phyloP scores from a whole-genome alignment of 139 green algal species.

The Volvox reticuliferus region DNA sequence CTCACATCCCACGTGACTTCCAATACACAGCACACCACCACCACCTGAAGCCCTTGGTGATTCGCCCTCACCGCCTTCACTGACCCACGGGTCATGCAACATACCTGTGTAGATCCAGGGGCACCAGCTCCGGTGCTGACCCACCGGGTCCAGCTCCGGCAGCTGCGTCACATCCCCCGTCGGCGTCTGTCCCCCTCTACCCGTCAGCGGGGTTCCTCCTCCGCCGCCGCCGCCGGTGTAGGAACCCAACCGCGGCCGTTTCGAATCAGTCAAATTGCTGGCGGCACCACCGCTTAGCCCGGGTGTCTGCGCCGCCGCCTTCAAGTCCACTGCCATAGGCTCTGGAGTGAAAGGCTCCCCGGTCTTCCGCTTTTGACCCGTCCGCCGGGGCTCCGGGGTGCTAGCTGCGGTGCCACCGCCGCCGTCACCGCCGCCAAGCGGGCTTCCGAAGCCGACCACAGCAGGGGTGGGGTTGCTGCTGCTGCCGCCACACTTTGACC shows the following conservation, averaged over 20 bases:
- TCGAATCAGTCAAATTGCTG: background rate
- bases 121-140: slow-evolving; percentile 50
- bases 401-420: background rate
- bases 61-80: too few relatives aligned
- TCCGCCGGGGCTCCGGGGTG: background rate
- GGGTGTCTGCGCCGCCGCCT: background rate
- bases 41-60: too few relatives aligned
- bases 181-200: background rate
- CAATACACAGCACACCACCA: too few relatives aligned
- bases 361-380: slow-evolving; percentile 38
- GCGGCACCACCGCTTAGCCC: background rate
- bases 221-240: background rate
- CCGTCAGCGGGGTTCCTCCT: background rate
- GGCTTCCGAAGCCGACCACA: background rate
- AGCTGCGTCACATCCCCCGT: background rate
- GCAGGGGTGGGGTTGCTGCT: background rate
- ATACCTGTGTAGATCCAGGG: slow-evolving; percentile 54
- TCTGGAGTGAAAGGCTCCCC: background rate
- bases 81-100: too few relatives aligned
- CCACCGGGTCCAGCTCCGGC: slow-evolving; percentile 40
- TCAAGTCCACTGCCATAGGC: background rate
- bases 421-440: background rate
- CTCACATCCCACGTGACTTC: too few relatives aligned
- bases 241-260: background rate
- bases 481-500: background rate